phyloP scores from a whole-genome alignment of 2,329 filamentous ascomycete species.

The Onygenales sp. region DNA sequence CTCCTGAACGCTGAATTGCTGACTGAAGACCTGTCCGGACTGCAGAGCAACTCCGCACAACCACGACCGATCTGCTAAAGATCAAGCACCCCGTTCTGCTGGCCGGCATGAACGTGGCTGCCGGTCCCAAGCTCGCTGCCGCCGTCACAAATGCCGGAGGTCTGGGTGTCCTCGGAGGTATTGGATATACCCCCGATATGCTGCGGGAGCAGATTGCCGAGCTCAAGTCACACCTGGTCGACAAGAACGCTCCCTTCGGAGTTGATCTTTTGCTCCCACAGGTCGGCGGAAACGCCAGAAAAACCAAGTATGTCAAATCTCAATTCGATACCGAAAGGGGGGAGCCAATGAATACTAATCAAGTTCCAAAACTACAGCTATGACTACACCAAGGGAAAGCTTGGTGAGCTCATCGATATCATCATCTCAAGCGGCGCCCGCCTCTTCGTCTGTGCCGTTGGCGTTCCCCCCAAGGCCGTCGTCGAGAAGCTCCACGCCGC shows the following conservation, averaged over 20 bases:
- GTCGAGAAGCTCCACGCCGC: conserved; percentile 82
- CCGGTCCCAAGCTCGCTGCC: conserved; percentile 89
- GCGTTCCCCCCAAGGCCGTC: conserved; percentile 77
- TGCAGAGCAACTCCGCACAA: conserved; percentile 78
- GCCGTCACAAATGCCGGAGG: conserved; percentile 96
- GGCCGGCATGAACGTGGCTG: conserved; percentile 98
- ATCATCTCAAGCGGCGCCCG: conserved; percentile 85
- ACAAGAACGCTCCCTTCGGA: conserved; percentile 93
- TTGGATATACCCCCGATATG: conserved; percentile 91
- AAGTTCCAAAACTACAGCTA: conserved; percentile 51
- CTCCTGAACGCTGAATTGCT: conserved; percentile 12
- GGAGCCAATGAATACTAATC: not conserved
- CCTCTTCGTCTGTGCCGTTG: conserved; percentile 94
- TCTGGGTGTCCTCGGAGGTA: conserved; percentile 90
- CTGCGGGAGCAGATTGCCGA: conserved; percentile 88
- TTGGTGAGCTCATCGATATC: conserved; percentile 79
- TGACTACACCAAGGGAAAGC: conserved; percentile 99
- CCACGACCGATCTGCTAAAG: conserved; percentile 89
- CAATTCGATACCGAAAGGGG: not conserved
- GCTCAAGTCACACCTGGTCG: conserved; percentile 74
- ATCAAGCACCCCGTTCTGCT: conserved; percentile 95
- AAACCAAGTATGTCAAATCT: conserved; percentile 61
- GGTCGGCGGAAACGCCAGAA: conserved; percentile 85
- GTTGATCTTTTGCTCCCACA: conserved; percentile 90
- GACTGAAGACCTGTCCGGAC: conserved; percentile 4